A percentile compares a stretch with the other conserved stretches of the same genome.
These are phyloP conservation scores for Allomyces javanicus DNA, from an alignment of 192 early-diverging fungal species.

Conservation along the genomic window DNA sequence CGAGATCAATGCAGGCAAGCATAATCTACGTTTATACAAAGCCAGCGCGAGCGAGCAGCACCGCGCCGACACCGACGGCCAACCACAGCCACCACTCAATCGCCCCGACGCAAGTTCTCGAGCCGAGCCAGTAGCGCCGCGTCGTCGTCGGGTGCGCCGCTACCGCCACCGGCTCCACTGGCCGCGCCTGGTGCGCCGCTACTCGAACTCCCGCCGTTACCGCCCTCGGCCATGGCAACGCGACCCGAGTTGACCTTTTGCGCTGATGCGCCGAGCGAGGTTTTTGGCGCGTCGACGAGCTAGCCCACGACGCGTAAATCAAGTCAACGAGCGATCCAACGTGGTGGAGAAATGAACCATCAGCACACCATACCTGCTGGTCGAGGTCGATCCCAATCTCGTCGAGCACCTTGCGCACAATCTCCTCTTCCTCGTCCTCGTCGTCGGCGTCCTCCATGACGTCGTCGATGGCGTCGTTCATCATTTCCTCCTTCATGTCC, in stretches of 20 bases:
- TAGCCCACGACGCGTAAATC: not conserved
- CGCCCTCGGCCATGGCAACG: conserved; percentile 25
- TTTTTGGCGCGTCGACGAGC: not conserved
- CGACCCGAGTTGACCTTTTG: conserved; percentile 4
- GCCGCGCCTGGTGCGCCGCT: conserved; percentile 12
- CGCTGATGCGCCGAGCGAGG: not conserved
- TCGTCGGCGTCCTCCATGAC: conserved; percentile 87
- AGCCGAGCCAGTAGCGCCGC: conserved; percentile 75
- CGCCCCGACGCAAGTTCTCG: conserved; percentile 65
- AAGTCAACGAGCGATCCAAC: not conserved
- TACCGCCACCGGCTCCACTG: conserved; percentile 29
- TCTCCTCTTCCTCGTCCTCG: conserved; percentile 71
- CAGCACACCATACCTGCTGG: conserved; percentile 29
- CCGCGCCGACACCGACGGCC: too few relatives aligned
- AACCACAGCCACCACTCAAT: too few relatives aligned
- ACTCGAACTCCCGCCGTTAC: conserved; percentile 14
- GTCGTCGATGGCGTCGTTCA: conserved; percentile 93
- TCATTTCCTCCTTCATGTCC: conserved; percentile 99
- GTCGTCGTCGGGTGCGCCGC: conserved; percentile 37
- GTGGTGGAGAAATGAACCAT: not conserved
- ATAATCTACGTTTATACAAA: too few relatives aligned
- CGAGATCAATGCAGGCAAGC: too few relatives aligned
- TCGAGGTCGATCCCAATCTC: conserved; percentile 78
- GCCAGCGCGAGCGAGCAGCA: too few relatives aligned
- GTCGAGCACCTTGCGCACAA: conserved; percentile 85